These are phyloP conservation scores for Zea luxurians DNA, from an alignment of 176 grass and related monocot species.

Conservation along the genomic window DNA sequence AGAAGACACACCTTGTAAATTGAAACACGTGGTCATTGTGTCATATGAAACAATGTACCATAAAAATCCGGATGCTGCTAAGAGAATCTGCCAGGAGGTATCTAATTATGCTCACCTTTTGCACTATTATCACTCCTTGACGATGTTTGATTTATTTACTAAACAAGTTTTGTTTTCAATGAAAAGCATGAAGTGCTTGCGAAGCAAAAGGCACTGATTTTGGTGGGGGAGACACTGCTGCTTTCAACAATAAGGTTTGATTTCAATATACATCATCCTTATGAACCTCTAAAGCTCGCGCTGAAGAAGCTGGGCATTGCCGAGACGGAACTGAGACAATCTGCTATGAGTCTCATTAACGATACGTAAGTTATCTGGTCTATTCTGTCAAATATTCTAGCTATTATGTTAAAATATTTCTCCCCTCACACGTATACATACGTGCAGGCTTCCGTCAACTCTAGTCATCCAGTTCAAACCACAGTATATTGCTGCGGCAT, in stretches of 20 bases:
- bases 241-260: slow-evolving; percentile 72
- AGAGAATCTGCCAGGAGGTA: slow-evolving; percentile 58
- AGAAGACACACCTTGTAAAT: slow-evolving; percentile 55
- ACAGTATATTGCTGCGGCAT: slow-evolving; percentile 60
- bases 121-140: slow-evolving; percentile 20
- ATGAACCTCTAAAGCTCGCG: slow-evolving; percentile 56
- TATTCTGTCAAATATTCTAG: not conserved
- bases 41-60: slow-evolving; percentile 58
- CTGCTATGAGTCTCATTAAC: slow-evolving; percentile 55
- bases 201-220: slow-evolving; percentile 59
- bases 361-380: slow-evolving; percentile 41
- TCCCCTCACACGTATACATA: not conserved
- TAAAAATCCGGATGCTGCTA: slow-evolving; percentile 57
- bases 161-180: slow-evolving; percentile 11
- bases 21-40: slow-evolving; percentile 38
- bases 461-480: slow-evolving; percentile 59
- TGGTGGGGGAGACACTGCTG: slow-evolving; percentile 60
- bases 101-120: not conserved
- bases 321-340: slow-evolving; percentile 54
- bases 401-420: no score
- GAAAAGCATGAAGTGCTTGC: slow-evolving; percentile 48
- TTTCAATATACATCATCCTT: slow-evolving; percentile 68
- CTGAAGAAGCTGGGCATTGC: slow-evolving; percentile 53
- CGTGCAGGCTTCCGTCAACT: slow-evolving; percentile 48
- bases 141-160: not conserved